Conservation (phyloP, 179 eudicot species). For the Gypsophila paniculata region DNA sequence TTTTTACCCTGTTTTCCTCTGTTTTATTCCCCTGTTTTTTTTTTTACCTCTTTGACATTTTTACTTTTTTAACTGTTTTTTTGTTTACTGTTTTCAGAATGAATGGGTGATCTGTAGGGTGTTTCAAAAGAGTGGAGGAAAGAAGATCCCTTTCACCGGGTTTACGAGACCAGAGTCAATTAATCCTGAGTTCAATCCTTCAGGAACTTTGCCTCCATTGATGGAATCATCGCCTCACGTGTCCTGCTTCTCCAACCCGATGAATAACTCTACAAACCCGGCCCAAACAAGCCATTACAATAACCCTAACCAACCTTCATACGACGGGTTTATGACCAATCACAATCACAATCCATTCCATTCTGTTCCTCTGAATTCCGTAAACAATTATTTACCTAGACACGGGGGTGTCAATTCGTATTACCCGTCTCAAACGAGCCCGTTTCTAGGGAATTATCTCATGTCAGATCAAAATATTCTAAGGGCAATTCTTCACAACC, state of each 20-base stretch:
- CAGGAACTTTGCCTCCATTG: slow-evolving; percentile 49
- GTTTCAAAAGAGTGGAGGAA: slow-evolving; percentile 61
- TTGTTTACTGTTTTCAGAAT: slow-evolving; percentile 41
- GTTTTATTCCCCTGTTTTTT: slow-evolving; percentile 20
- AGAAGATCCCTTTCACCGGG: slow-evolving; percentile 49
- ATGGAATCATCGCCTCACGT: slow-evolving; percentile 66
- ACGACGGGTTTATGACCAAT: slow-evolving; percentile 19
- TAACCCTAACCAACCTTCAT: slow-evolving; percentile 16
- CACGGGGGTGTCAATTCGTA: slow-evolving; percentile 15
- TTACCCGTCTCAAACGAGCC: slow-evolving; percentile 20
- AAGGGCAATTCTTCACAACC: slow-evolving; percentile 38
- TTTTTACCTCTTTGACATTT: background rate
- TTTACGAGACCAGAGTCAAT: slow-evolving; percentile 33
- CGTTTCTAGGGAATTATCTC: slow-evolving; percentile 25
- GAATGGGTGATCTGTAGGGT: slow-evolving; percentile 94
- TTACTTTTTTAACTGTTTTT: background rate
- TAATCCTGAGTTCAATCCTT: slow-evolving; percentile 30
- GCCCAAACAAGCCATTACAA: slow-evolving; percentile 33
- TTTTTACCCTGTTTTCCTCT: slow-evolving; percentile 21
- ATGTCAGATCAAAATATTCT: slow-evolving; percentile 48
- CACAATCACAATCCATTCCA: slow-evolving; percentile 23
- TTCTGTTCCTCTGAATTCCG: slow-evolving; percentile 16
- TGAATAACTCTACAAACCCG: slow-evolving; percentile 16
- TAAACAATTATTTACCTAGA: slow-evolving; percentile 14
- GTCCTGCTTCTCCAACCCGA: slow-evolving; percentile 87